Evolutionary conservation across 148 eudicot species (phyloP).

Genomic region (Limonium bicolor): DNA sequence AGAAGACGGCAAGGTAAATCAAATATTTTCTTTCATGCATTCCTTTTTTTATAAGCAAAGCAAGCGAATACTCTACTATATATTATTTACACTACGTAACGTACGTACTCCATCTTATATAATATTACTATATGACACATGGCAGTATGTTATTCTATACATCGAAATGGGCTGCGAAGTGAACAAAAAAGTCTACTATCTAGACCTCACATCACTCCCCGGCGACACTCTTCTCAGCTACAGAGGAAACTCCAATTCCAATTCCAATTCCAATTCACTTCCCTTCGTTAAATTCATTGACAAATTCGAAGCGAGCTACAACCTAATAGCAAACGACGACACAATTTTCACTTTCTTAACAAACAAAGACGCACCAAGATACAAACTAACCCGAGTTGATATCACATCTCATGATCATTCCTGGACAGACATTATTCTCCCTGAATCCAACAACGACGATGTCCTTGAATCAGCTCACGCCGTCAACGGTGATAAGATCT

Average conservation of each 20-base stretch:
- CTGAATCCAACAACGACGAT: too few species aligned
- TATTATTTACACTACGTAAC: too few species aligned
- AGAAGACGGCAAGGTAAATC: slow-evolving; percentile 77
- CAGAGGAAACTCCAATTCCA: too few species aligned
- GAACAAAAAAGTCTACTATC: slow-evolving; percentile 68
- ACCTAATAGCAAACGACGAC: slow-evolving; percentile 50
- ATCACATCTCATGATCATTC: slow-evolving; percentile 32
- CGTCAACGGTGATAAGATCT: slow-evolving; percentile 37
- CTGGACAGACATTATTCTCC: slow-evolving; percentile 59
- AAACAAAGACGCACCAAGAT: slow-evolving; percentile 80
- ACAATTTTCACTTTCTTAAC: slow-evolving; percentile 63
- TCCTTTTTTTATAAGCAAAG: too few species aligned
- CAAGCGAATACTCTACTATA: too few species aligned
- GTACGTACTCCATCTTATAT: too few species aligned
- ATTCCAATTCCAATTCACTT: too few species aligned
- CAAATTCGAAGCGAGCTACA: slow-evolving; percentile 54
- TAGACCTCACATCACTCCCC: slow-evolving; percentile 33
- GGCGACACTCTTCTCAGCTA: slow-evolving; percentile 30
- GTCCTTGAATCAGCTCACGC: slow-evolving; percentile 62
- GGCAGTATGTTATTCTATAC: slow-evolving; percentile 66
- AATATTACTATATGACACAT: not conserved
- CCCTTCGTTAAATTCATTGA: slow-evolving; percentile 69
- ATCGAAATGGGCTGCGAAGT: slow-evolving; percentile 49
- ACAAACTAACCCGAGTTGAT: slow-evolving; percentile 64
- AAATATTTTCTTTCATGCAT: too few species aligned